These are phyloP conservation scores for Tieghemiomyces parasiticus DNA, from an alignment of 192 early-diverging fungal genomes.

Conservation along the genomic window DNA sequence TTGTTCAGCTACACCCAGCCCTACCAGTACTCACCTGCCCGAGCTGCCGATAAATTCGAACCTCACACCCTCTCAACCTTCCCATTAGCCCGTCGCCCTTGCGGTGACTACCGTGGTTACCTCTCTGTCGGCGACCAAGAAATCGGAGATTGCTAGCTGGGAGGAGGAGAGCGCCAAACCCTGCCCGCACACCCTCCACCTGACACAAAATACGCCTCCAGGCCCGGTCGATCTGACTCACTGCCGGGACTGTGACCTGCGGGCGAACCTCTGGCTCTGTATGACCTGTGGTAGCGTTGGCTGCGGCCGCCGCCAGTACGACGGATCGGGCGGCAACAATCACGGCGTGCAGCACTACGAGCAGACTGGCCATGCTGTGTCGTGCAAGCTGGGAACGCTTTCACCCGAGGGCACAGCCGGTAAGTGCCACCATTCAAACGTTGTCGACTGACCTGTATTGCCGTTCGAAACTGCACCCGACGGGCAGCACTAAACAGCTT, in stretches of 20 bases:
- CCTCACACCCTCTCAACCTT: background rate
- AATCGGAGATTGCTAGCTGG: constrained; percentile 90
- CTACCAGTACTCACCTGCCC: too few relatives aligned
- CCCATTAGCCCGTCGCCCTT: constrained; percentile 13
- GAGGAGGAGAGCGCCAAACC: constrained; percentile 53
- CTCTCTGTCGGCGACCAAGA: constrained; percentile 64
- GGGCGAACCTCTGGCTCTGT: constrained; percentile 93
- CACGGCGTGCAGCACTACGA: constrained; percentile 81
- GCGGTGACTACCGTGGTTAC: constrained; percentile 39
- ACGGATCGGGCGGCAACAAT: constrained; percentile 83
- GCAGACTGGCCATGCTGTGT: constrained; percentile 61
- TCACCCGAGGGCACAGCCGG: constrained; percentile 95
- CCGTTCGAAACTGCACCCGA: too few relatives aligned
- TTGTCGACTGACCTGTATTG: too few relatives aligned
- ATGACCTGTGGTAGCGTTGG: constrained; percentile 84
- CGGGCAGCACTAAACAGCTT: too few relatives aligned
- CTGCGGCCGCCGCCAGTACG: constrained; percentile 88
- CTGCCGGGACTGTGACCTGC: constrained; percentile 57
- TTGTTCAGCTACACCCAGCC: too few relatives aligned
- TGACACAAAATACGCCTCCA: too few relatives aligned
- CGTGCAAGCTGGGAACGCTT: constrained; percentile 90
- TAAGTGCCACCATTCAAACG: too few relatives aligned
- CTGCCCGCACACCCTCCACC: constrained; percentile 63
- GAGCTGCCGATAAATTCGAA: too few relatives aligned
- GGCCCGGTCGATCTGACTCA: constrained; percentile 18